phyloP scores from a whole-genome alignment of 2,329 filamentous ascomycete genomes.

The Clarireedia monteithiana region DNA sequence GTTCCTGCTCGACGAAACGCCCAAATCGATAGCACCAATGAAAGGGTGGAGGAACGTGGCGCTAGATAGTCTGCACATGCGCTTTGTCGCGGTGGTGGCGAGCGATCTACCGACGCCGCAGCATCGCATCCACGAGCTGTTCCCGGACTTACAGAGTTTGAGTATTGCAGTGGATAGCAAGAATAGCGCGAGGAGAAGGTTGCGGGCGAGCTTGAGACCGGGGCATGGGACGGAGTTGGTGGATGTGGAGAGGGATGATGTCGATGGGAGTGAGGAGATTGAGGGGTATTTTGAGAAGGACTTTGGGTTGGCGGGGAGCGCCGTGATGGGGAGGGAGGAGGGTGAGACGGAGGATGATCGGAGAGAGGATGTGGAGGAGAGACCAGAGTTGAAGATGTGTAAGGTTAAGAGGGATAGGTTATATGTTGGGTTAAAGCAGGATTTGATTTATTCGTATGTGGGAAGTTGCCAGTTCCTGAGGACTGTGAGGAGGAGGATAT shows the following conservation, averaged over 20 bases:
- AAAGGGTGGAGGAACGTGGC: slow-evolving; percentile 26
- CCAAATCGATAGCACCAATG: slow-evolving; percentile 20
- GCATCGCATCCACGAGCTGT: slow-evolving; percentile 23
- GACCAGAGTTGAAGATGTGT: slow-evolving; percentile 21
- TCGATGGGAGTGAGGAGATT: slow-evolving; percentile 8
- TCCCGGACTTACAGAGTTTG: slow-evolving; percentile 21
- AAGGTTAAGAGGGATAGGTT: slow-evolving; percentile 26
- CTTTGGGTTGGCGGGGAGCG: slow-evolving; percentile 10
- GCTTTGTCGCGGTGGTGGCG: slow-evolving; percentile 25
- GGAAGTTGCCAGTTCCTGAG: slow-evolving; percentile 14
- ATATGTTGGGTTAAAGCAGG: slow-evolving; percentile 5
- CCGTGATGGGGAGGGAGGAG: slow-evolving; percentile 1
- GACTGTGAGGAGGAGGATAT: slow-evolving; percentile 13
- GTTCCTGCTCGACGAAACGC: slow-evolving; percentile 24
- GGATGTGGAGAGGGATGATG: slow-evolving; percentile 10
- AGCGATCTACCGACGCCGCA: slow-evolving; percentile 16
- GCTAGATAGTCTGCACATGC: slow-evolving; percentile 25
- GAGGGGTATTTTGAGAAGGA: slow-evolving; percentile 21
- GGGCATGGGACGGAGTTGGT: slow-evolving; percentile 24
- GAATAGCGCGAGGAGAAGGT: slow-evolving; percentile 22
- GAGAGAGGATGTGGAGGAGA: not conserved
- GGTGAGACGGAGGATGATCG: not conserved
- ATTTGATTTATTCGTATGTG: slow-evolving; percentile 12
- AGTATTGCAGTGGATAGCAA: slow-evolving; percentile 27
- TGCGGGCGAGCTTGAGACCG: slow-evolving; percentile 26